phyloP scores from a whole-genome alignment of 257 asterid species.

The Craterostigma plantagineum region DNA sequence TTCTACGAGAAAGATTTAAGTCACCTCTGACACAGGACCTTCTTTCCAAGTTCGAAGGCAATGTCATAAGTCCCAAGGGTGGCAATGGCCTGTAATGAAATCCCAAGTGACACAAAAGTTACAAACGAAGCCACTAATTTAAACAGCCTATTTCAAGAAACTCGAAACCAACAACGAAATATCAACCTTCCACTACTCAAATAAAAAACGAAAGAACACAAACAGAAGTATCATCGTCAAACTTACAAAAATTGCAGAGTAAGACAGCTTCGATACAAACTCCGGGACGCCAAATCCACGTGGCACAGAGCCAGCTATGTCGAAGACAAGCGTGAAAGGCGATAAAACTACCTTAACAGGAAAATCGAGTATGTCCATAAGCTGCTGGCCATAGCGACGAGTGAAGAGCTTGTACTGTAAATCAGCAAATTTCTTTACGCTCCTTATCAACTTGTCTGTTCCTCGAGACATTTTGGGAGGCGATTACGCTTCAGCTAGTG shows the following conservation, averaged over 20 bases:
- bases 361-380: slow-evolving; percentile 56
- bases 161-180: not conserved
- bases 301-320: slow-evolving; percentile 95
- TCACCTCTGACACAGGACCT: slow-evolving; percentile 81
- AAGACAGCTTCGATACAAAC: slow-evolving; percentile 67
- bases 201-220: slow-evolving; percentile 1
- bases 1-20: slow-evolving; percentile 3
- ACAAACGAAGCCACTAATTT: no score
- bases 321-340: slow-evolving; percentile 75
- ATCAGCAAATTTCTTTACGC: slow-evolving; percentile 25
- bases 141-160: no score
- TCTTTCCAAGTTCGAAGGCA: slow-evolving; percentile 74
- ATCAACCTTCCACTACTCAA: not conserved
- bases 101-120: no score
- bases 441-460: slow-evolving; percentile 18
- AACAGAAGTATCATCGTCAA: not conserved
- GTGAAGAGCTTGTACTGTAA: slow-evolving; percentile 36
- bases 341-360: slow-evolving; percentile 60
- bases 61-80: slow-evolving; percentile 85
- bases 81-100: slow-evolving; percentile 58
- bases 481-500: no score
- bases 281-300: slow-evolving; percentile 98
- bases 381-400: slow-evolving; percentile 47
- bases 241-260: slow-evolving; percentile 74
- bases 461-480: slow-evolving; percentile 40